phyloP scores from a whole-genome alignment of 2,329 filamentous ascomycete genomes.

The Rhynchosporium graminicola region DNA sequence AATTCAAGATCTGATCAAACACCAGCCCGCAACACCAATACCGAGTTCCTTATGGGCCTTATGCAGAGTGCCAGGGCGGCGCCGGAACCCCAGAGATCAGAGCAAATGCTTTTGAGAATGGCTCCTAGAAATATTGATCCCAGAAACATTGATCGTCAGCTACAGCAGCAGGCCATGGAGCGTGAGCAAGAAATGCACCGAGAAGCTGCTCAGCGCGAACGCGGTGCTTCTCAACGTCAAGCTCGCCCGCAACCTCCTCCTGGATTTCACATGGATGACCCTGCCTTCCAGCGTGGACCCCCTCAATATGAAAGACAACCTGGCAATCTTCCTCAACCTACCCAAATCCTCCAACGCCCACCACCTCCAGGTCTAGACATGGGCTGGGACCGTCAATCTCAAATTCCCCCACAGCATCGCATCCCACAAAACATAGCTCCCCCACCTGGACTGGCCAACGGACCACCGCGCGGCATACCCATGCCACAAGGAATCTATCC shows the following conservation, averaged over 20 bases:
- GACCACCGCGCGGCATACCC: slow-evolving; percentile 45
- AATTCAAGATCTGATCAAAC: slow-evolving; percentile 50
- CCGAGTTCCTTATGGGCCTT: slow-evolving; percentile 82
- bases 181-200: slow-evolving; percentile 39
- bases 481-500: slow-evolving; percentile 60
- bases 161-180: slow-evolving; percentile 52
- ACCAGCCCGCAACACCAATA: slow-evolving; percentile 55
- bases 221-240: slow-evolving; percentile 44
- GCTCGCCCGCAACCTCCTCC: slow-evolving; percentile 37
- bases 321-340: slow-evolving; percentile 52
- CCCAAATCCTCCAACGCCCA: slow-evolving; percentile 66
- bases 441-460: slow-evolving; percentile 57
- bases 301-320: slow-evolving; percentile 36
- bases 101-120: slow-evolving; percentile 55
- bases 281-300: slow-evolving; percentile 34
- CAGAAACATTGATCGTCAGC: slow-evolving; percentile 39
- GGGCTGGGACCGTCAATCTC: slow-evolving; percentile 43
- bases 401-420: slow-evolving; percentile 31
- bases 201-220: slow-evolving; percentile 37
- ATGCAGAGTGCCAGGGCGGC: slow-evolving; percentile 63
- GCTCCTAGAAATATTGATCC: slow-evolving; percentile 35
- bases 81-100: slow-evolving; percentile 52
- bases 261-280: slow-evolving; percentile 39
- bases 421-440: slow-evolving; percentile 55
- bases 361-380: slow-evolving; percentile 61